Conservation (phyloP, 1,284 basidiomycete species). For the Ustilago nuda region DNA sequence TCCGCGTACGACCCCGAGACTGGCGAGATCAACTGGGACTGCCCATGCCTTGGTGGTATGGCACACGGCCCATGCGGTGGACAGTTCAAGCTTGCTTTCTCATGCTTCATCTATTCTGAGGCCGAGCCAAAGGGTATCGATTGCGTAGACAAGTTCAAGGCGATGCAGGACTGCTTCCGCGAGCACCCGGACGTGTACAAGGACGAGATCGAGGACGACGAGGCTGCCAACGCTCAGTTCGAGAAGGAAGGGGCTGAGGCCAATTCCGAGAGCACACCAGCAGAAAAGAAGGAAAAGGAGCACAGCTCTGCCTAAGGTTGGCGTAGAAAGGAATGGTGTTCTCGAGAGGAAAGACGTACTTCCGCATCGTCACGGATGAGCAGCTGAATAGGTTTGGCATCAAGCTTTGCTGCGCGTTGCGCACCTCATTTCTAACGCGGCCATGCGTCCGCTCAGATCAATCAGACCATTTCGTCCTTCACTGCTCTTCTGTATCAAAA, state of each 20-base stretch:
- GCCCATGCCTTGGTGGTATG: slow-evolving; percentile 92
- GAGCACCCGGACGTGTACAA: slow-evolving; percentile 94
- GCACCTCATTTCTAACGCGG: not conserved
- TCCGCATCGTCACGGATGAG: slow-evolving; percentile 35
- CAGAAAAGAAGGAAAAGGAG: slow-evolving; percentile 14
- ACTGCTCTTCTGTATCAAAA: not conserved
- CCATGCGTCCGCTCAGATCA: too few relatives aligned
- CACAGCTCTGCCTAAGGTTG: slow-evolving; percentile 15
- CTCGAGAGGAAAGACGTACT: not conserved
- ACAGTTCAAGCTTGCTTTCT: slow-evolving; percentile 95
- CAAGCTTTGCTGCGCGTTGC: slow-evolving; percentile 19
- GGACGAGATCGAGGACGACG: slow-evolving; percentile 73
- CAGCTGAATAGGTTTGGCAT: not conserved
- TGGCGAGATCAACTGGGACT: slow-evolving; percentile 73
- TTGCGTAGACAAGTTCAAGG: slow-evolving; percentile 97
- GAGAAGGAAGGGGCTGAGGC: slow-evolving; percentile 40
- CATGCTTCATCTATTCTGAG: slow-evolving; percentile 95
- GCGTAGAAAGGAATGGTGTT: slow-evolving; percentile 9
- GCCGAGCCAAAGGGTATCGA: slow-evolving; percentile 97
- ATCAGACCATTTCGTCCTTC: not conserved
- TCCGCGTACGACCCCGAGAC: slow-evolving; percentile 86
- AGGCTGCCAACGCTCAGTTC: slow-evolving; percentile 53
- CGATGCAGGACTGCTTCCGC: slow-evolving; percentile 98
- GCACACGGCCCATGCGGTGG: slow-evolving; percentile 94
- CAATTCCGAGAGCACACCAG: slow-evolving; percentile 6